These are phyloP conservation scores for Ophiostoma himal-ulmi DNA, from an alignment of 2,329 filamentous ascomycete species.

Conservation along the genomic window DNA sequence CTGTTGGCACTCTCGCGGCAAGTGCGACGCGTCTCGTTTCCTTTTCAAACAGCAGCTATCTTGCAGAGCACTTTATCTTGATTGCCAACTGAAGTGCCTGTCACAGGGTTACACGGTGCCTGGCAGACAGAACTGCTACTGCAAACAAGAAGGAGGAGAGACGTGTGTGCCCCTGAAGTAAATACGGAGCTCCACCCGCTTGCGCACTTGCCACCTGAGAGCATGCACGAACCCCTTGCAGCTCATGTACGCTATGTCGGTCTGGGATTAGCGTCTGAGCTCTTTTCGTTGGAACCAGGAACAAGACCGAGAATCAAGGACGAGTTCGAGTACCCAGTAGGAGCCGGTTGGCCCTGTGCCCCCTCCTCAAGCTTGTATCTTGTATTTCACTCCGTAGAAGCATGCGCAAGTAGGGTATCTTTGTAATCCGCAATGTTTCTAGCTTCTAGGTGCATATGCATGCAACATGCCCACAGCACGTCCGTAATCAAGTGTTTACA, in stretches of 20 bases:
- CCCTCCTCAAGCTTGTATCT: not conserved
- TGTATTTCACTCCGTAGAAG: not conserved
- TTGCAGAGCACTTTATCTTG: not conserved
- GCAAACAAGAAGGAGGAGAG: not conserved
- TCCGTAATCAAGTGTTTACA: not conserved
- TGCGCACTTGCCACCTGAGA: slow-evolving; percentile 3
- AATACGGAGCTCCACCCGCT: slow-evolving; percentile 8
- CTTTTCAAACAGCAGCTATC: not conserved
- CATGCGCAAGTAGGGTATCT: not conserved
- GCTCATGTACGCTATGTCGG: not conserved
- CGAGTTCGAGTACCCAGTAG: not conserved
- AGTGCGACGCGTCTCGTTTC: slow-evolving; percentile 9
- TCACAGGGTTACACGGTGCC: slow-evolving; percentile 11
- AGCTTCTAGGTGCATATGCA: not conserved
- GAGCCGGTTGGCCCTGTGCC: not conserved
- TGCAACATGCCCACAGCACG: not conserved
- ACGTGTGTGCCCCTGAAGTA: slow-evolving; percentile 7
- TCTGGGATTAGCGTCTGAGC: slow-evolving; percentile 1
- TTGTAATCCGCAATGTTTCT: not conserved
- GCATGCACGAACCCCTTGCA: slow-evolving; percentile 14
- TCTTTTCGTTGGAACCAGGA: slow-evolving; percentile 4
- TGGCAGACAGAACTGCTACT: not conserved
- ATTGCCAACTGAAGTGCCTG: not conserved
- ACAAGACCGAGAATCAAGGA: not conserved
- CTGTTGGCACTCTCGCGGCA: slow-evolving; percentile 1